Evolutionary conservation across 148 eudicot genomes (phyloP).

Genomic region (Nyssa sinensis): DNA sequence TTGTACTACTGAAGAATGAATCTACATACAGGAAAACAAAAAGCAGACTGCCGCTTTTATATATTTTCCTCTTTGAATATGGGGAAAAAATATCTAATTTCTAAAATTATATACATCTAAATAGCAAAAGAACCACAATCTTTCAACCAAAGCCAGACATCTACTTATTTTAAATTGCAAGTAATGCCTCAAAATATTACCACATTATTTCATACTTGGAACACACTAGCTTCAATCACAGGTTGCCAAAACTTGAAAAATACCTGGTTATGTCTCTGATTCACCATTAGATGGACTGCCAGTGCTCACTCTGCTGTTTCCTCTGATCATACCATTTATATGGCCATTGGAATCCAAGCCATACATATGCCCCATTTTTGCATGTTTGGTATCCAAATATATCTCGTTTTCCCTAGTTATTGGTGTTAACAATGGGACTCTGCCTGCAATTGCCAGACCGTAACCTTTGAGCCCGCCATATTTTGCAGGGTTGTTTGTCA

Average conservation of each 20-base stretch:
- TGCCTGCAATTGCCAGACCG: slow-evolving; percentile 69
- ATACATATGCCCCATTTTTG: slow-evolving; percentile 84
- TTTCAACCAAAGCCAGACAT: no score
- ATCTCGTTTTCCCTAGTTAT: slow-evolving; percentile 76
- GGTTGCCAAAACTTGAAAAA: background rate
- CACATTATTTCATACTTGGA: no score
- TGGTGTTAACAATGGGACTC: slow-evolving; percentile 81
- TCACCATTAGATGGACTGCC: slow-evolving; percentile 11
- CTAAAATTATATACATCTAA: no score
- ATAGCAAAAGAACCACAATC: no score
- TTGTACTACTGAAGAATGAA: no score
- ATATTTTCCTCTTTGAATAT: no score
- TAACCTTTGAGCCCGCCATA: slow-evolving; percentile 79
- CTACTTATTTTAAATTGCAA: no score
- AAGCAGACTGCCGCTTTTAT: no score
- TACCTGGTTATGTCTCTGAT: background rate
- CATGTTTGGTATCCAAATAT: slow-evolving; percentile 78
- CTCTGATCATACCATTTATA: slow-evolving; percentile 20
- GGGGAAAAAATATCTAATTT: no score
- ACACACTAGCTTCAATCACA: no score
- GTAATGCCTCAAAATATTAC: no score
- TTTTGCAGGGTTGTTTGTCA: slow-evolving; percentile 95
- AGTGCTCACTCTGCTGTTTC: slow-evolving; percentile 32
- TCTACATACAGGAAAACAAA: no score
- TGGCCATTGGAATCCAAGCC: slow-evolving; percentile 33